These are phyloP conservation scores for Boletellus deceptivus DNA, from an alignment of 1,284 basidiomycete genomes.

Conservation along the genomic window DNA sequence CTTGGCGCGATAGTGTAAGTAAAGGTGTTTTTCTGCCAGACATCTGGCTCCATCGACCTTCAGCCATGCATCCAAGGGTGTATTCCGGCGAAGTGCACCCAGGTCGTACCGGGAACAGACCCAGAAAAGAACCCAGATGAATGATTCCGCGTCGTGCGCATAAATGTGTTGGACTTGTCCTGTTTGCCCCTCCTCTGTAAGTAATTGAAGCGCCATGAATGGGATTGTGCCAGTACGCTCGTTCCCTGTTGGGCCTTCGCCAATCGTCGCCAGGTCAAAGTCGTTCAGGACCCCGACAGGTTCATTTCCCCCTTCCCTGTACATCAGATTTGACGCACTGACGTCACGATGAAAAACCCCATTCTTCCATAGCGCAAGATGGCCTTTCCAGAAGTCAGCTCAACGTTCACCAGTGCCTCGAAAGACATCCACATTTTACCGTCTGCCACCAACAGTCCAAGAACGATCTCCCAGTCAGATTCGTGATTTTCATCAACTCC, in stretches of 20 bases:
- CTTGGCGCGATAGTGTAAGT: neutral
- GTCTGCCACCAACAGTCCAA: constrained; percentile 6
- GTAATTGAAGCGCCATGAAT: constrained; percentile 34
- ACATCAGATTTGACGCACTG: constrained; percentile 35
- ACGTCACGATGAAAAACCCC: constrained; percentile 32
- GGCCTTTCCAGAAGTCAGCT: constrained; percentile 20
- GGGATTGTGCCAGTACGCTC: constrained; percentile 31
- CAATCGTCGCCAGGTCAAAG: constrained; percentile 28
- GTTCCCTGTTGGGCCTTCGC: neutral
- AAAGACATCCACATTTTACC: constrained; percentile 2
- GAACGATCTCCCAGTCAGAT: constrained; percentile 5
- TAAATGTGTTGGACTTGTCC: constrained; percentile 25
- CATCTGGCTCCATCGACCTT: constrained; percentile 1
- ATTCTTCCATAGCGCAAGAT: constrained; percentile 30
- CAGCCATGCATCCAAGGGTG: constrained; percentile 7
- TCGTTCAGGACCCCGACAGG: constrained; percentile 31
- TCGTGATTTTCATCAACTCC: constrained; percentile 7
- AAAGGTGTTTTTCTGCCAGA: neutral
- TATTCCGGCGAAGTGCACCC: neutral
- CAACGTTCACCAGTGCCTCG: neutral
- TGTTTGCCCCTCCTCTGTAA: constrained; percentile 12
- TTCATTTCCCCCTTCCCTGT: neutral
- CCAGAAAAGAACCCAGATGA: constrained; percentile 32
- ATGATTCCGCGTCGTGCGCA: constrained; percentile 34
- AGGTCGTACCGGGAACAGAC: constrained; percentile 8